Conservation (phyloP, 2,329 filamentous ascomycete species). For the Xylariaceae sp. region DNA sequence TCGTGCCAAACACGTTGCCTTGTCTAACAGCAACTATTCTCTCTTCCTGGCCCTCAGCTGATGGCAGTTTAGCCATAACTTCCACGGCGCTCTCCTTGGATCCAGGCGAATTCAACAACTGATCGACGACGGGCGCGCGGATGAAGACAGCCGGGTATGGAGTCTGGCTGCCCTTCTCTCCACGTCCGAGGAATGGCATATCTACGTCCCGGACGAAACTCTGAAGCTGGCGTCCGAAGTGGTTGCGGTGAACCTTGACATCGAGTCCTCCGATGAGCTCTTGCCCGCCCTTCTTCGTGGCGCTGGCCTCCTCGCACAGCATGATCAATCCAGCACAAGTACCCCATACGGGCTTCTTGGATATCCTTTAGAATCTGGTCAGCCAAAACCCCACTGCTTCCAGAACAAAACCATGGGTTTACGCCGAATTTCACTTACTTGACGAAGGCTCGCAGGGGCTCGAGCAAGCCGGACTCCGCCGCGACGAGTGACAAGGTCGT, state of each 20-base stretch:
- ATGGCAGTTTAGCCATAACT: constrained; percentile 47
- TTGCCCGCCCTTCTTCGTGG: constrained; percentile 85
- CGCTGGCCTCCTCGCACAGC: constrained; percentile 79
- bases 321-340: constrained; percentile 94
- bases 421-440: constrained; percentile 53
- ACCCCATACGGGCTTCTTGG: constrained; percentile 83
- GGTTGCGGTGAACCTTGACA: constrained; percentile 86
- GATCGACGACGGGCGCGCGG: constrained; percentile 86
- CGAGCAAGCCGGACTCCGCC: constrained; percentile 70
- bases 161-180: constrained; percentile 23
- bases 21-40: constrained; percentile 88
- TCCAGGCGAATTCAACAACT: constrained; percentile 48
- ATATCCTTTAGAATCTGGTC: constrained; percentile 45
- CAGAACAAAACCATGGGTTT: not conserved
- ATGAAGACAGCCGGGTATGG: constrained; percentile 87
- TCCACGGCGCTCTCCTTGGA: constrained; percentile 35
- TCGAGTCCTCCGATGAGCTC: constrained; percentile 88
- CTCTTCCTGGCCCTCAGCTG: constrained; percentile 43
- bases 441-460: constrained; percentile 82
- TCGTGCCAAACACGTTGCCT: constrained; percentile 88
- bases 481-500: constrained; percentile 90
- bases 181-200: constrained; percentile 59
- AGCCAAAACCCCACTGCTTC: not conserved
- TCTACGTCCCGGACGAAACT: constrained; percentile 76
- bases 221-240: constrained; percentile 90